These are phyloP conservation scores for Cadophora luteo-olivacea DNA, from an alignment of 2,329 filamentous ascomycete genomes.

Conservation along the genomic window DNA sequence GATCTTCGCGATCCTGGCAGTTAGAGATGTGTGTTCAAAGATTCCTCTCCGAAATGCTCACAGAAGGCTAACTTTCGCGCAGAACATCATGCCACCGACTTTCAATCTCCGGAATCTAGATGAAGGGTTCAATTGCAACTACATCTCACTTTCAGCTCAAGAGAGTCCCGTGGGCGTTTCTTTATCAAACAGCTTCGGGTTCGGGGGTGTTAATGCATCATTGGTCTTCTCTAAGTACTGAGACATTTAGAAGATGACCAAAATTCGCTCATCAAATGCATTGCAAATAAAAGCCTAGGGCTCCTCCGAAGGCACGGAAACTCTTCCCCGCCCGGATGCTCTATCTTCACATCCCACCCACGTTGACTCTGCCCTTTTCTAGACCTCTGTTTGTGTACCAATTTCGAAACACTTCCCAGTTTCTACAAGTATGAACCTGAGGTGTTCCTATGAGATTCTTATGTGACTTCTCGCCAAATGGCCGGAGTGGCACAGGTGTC, in stretches of 20 bases:
- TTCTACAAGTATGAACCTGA: slow-evolving; percentile 32
- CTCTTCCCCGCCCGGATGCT: background rate
- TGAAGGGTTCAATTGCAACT: slow-evolving; percentile 79
- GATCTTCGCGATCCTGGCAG: slow-evolving; percentile 80
- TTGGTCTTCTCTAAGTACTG: slow-evolving; percentile 68
- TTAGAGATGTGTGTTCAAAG: slow-evolving; percentile 70
- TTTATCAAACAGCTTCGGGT: slow-evolving; percentile 95
- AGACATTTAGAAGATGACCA: background rate
- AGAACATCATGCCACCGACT: slow-evolving; percentile 72
- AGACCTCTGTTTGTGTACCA: slow-evolving; percentile 34
- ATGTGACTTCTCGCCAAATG: slow-evolving; percentile 24
- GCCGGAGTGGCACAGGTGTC: slow-evolving; percentile 26
- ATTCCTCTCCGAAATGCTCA: slow-evolving; percentile 40
- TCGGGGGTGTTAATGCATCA: slow-evolving; percentile 94
- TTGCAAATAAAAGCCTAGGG: background rate
- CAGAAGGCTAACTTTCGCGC: too few relatives aligned
- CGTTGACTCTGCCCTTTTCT: slow-evolving; percentile 20
- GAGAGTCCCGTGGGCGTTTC: slow-evolving; percentile 73
- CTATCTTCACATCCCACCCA: slow-evolving; percentile 18
- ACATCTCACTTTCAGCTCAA: slow-evolving; percentile 77
- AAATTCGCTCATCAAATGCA: background rate
- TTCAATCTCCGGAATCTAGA: slow-evolving; percentile 77
- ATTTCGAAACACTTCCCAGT: slow-evolving; percentile 26
- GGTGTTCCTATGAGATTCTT: slow-evolving; percentile 29
- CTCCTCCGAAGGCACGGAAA: background rate